Base-by-base conservation (phyloP, 768 basidiomycete genomes). In the Leucocoprinus sp. region DNA sequence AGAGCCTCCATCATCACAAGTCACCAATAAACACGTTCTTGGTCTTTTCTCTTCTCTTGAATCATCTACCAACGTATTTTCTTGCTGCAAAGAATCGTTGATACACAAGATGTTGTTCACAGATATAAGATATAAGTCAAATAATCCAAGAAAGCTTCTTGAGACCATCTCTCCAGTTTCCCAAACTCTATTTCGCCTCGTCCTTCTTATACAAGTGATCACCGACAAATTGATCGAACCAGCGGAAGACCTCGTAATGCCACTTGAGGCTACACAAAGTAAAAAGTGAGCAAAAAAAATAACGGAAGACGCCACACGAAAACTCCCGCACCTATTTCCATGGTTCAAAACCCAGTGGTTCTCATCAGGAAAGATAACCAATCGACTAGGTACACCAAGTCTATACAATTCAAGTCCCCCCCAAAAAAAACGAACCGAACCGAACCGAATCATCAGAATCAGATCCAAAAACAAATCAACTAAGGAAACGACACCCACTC, bases 221-320 rank as follows among this genome's bases (percentile, higher is more conserved):
- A 12, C 76, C 80, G 9, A 83, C 69, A 54, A 73, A 87, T 56
- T 78, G 63, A 46, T 84, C 78, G 50, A 96, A 83, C 91, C 91
- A 98, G 49, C 77, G 72, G 66, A 99, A 84, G 9, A 98, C 84
- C 60, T 99, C 95, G 52, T 85, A 71, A 64, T 97, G 90, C 95
- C 95, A 98, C 60, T 92, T 91, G 60, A 95, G 65, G 58, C 88
- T 86, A 55, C 26, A 43, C 31, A 28, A 37, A n/a, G 43, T 31
- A 28, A 37, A n/a, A 36, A 31, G 28, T 21, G n/a, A 19, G 4
- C 31, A 31, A 8, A 31, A 7, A 14, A 45, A 35, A 46, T 26
- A 1, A 29, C 24, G 52, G n/a, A 31, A 5, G 31, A 31, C n/a
- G n/a, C 31, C 31, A 31, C 31, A 12, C 9, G 14, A 31, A n/a